Evolutionary conservation across 2,329 filamentous ascomycete genomes (phyloP).

Genomic region (Neonectria faginata): DNA sequence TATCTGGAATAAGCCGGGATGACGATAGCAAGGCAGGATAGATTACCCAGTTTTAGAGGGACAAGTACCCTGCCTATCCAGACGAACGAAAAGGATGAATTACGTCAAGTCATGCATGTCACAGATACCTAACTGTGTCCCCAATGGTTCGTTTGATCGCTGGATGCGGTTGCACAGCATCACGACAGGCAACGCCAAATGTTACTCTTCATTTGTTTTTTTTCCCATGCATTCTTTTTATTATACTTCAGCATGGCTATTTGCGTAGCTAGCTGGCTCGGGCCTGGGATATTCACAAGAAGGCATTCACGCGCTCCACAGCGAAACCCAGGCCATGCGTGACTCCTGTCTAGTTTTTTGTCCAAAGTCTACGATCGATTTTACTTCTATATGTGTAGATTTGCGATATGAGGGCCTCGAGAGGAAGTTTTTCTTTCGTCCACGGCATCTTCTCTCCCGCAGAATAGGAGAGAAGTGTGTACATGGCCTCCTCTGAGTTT

Average conservation of each 20-base stretch:
- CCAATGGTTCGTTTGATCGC: background rate
- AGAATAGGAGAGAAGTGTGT: background rate
- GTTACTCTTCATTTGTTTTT: slow-evolving; percentile 12
- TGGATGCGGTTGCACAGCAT: background rate
- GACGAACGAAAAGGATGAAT: slow-evolving; percentile 6
- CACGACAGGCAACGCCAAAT: background rate
- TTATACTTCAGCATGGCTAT: slow-evolving; percentile 34
- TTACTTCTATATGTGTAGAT: slow-evolving; percentile 32
- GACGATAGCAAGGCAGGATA: background rate
- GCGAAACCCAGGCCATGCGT: slow-evolving; percentile 25
- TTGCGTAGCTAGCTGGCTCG: slow-evolving; percentile 34
- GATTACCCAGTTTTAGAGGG: background rate
- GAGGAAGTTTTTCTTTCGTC: slow-evolving; percentile 22
- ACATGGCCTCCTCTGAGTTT: slow-evolving; percentile 29
- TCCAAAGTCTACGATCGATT: slow-evolving; percentile 36
- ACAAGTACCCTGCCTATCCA: background rate
- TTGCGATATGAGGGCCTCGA: slow-evolving; percentile 25
- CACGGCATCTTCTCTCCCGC: slow-evolving; percentile 11
- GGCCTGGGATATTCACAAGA: slow-evolving; percentile 22
- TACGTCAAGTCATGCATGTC: background rate
- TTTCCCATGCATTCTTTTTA: slow-evolving; percentile 12
- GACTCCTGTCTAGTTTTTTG: slow-evolving; percentile 37
- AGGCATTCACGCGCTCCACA: slow-evolving; percentile 13
- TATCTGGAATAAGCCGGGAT: slow-evolving; percentile 6
- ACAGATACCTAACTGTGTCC: background rate